phyloP scores from a whole-genome alignment of 345 rosid species.

The Lepidium aucheri region DNA sequence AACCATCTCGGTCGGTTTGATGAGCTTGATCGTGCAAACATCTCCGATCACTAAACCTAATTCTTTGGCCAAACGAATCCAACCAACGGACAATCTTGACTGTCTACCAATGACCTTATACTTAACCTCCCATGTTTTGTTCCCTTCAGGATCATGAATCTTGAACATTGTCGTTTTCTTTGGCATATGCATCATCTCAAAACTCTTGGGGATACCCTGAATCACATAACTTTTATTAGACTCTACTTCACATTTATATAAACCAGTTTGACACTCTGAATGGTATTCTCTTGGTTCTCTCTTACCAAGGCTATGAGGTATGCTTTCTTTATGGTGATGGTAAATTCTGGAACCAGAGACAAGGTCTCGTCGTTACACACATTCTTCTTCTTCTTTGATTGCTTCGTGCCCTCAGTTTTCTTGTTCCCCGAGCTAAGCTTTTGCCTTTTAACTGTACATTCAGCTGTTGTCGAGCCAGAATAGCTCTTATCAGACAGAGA shows the following conservation, averaged over 20 bases:
- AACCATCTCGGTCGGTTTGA: constrained; percentile 10
- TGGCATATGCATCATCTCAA: not conserved
- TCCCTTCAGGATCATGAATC: not conserved
- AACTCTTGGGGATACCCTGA: not conserved
- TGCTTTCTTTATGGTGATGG: constrained; percentile 1
- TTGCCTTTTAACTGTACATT: constrained; percentile 3
- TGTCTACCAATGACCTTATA: not conserved
- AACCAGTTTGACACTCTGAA: not conserved
- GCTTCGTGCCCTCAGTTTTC: not conserved
- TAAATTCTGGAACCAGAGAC: constrained; percentile 14
- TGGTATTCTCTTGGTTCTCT: not conserved
- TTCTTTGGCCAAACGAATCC: constrained; percentile 12
- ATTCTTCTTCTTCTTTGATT: not conserved
- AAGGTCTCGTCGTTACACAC: not conserved
- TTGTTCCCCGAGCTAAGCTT: constrained; percentile 4
- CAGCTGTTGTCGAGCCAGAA: not conserved
- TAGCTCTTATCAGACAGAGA: not conserved
- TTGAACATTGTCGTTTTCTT: not conserved
- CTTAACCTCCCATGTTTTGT: constrained; percentile 8
- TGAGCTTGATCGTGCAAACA: constrained; percentile 13
- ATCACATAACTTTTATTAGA: not conserved
- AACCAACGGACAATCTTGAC: constrained; percentile 18
- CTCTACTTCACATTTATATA: not conserved
- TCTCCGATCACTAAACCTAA: constrained; percentile 12
- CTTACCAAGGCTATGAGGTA: constrained; percentile 19